These are phyloP conservation scores for Kalaharituber pfeilii DNA, from an alignment of 2,329 filamentous ascomycete species.

Conservation along the genomic window DNA sequence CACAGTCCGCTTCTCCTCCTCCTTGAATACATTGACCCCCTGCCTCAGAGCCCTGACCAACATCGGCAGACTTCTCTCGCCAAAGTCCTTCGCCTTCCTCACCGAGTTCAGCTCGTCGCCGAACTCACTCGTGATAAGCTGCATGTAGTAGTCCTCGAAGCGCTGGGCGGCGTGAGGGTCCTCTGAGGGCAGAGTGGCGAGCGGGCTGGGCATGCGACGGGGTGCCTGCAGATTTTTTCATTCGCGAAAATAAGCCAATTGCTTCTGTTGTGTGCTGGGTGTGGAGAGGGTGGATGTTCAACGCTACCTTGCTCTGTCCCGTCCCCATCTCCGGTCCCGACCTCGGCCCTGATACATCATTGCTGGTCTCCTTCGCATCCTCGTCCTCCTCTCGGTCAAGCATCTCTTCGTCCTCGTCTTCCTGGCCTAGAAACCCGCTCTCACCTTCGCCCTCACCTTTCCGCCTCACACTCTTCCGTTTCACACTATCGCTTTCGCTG, in stretches of 20 bases:
- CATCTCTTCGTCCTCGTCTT: neutral
- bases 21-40: conserved; percentile 30
- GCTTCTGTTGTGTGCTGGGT: neutral
- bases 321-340: neutral
- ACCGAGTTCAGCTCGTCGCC: conserved; percentile 38
- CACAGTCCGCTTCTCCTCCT: conserved; percentile 30
- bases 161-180: conserved; percentile 13
- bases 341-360: no score
- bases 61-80: conserved; percentile 30
- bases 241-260: neutral
- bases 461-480: neutral
- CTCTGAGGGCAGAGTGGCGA: conserved; percentile 6
- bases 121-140: conserved; percentile 34
- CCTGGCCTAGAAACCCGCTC: neutral
- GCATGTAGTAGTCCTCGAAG: conserved; percentile 35
- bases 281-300: neutral
- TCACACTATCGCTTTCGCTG: neutral
- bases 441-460: neutral
- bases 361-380: neutral
- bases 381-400: neutral
- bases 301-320: neutral
- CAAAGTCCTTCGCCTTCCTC: conserved; percentile 35
- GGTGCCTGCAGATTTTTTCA: conserved; percentile 11
- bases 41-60: conserved; percentile 36
- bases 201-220: conserved; percentile 12